These are phyloP conservation scores for Gossypium gossypioides DNA, from an alignment of 441 rosid genomes.

Conservation along the genomic window DNA sequence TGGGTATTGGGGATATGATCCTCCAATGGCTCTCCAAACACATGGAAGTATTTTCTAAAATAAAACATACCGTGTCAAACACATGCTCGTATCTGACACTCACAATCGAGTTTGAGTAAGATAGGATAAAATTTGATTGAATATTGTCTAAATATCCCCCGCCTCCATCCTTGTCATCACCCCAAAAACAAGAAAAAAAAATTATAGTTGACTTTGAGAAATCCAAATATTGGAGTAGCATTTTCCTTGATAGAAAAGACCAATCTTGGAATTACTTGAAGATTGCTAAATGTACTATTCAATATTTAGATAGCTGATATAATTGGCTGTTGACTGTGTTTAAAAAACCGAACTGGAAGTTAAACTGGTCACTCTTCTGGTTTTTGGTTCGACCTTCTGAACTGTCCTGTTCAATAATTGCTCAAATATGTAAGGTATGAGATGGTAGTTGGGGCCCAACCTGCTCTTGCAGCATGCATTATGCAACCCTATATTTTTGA, in stretches of 20 bases:
- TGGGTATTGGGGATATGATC: neutral
- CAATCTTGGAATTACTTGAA: slow-evolving; percentile 2
- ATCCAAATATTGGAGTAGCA: neutral
- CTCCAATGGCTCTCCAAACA: neutral
- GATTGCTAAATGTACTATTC: neutral
- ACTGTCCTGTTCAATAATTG: too few relatives aligned
- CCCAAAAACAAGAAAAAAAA: neutral
- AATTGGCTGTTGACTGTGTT: neutral
- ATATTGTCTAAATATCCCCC: neutral
- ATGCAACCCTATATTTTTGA: too few relatives aligned
- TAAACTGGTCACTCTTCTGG: too few relatives aligned
- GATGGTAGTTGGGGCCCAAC: too few relatives aligned
- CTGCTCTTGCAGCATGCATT: too few relatives aligned
- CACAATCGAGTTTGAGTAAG: neutral
- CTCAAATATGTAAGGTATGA: too few relatives aligned
- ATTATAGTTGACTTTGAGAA: neutral
- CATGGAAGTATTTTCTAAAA: neutral
- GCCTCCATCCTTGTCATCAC: neutral
- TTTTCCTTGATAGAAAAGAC: neutral
- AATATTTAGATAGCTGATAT: neutral
- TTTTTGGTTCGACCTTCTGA: too few relatives aligned
- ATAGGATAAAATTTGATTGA: neutral
- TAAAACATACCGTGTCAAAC: neutral
- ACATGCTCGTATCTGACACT: neutral
- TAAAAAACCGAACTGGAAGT: too few relatives aligned